Percentiles rank a stretch among this genome's conserved stretches.
Evolutionary conservation across 78 protist genomes (phyloP).

Genomic region (Dictyostelium discoideum): dicty_2.7 NC_007090.3:1528501-1529000

Average conservation of each 20-base stretch:
- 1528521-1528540: slow-evolving; percentile 89
- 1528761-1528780: slow-evolving; percentile 57
- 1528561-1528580: slow-evolving; percentile 90
- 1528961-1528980: slow-evolving; percentile 48
- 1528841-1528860: slow-evolving; percentile 43
- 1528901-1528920: slow-evolving; percentile 33
- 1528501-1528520: slow-evolving; percentile 87
- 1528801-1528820: background rate
- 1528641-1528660: slow-evolving; percentile 83
- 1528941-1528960: slow-evolving; percentile 56
- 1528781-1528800: background rate
- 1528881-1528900: slow-evolving; percentile 46
- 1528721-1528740: slow-evolving; percentile 41
- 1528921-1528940: slow-evolving; percentile 32
- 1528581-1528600: slow-evolving; percentile 94
- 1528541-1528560: slow-evolving; percentile 89
- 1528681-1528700: slow-evolving; percentile 76
- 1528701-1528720: slow-evolving; percentile 69
- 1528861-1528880: slow-evolving; percentile 60
- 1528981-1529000: slow-evolving; percentile 1
- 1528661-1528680: slow-evolving; percentile 63
- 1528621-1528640: slow-evolving; percentile 60
- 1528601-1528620: slow-evolving; percentile 75
- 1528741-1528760: slow-evolving; percentile 10
- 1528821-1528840: slow-evolving; percentile 14